Conservation (phyloP, 352 stramenopile genomes). For the Globisporangium polare region DNA sequence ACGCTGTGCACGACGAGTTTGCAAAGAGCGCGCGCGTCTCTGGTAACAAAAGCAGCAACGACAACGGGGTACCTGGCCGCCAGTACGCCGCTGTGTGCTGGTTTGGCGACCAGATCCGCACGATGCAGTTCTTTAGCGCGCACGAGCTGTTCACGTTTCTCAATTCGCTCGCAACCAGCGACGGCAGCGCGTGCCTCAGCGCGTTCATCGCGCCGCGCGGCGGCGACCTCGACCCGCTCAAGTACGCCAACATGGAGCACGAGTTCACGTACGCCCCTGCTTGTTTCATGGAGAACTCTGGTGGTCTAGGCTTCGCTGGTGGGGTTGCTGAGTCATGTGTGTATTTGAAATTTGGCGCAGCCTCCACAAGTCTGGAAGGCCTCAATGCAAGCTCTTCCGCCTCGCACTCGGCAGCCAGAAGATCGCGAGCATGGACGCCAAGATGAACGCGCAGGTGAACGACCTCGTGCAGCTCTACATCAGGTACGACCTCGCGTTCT, state of each 20-base stretch:
- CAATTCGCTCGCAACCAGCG: conserved; percentile 29
- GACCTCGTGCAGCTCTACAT: conserved; percentile 40
- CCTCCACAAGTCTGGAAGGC: conserved; percentile 53
- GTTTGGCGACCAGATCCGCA: conserved; percentile 48
- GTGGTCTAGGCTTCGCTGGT: background rate
- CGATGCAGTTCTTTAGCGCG: conserved; percentile 44
- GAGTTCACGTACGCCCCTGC: conserved; percentile 57
- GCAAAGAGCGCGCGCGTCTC: conserved; percentile 23
- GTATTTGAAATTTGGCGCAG: conserved; percentile 11
- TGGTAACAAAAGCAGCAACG: conserved; percentile 15
- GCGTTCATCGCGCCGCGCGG: conserved; percentile 62
- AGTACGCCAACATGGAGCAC: conserved; percentile 74
- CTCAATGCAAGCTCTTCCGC: conserved; percentile 63
- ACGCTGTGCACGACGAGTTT: conserved; percentile 41
- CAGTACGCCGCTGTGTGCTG: conserved; percentile 42
- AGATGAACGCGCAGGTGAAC: conserved; percentile 46
- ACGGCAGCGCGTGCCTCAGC: conserved; percentile 39
- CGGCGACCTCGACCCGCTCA: conserved; percentile 46
- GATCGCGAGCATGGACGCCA: conserved; percentile 68
- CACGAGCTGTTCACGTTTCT: conserved; percentile 51
- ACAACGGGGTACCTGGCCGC: background rate
- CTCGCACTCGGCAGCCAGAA: conserved; percentile 53
- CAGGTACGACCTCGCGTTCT: conserved; percentile 16
- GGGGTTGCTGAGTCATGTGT: background rate
- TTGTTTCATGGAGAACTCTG: background rate